phyloP scores from a whole-genome alignment of 257 asterid species.

The Solanum clarkiae region DNA sequence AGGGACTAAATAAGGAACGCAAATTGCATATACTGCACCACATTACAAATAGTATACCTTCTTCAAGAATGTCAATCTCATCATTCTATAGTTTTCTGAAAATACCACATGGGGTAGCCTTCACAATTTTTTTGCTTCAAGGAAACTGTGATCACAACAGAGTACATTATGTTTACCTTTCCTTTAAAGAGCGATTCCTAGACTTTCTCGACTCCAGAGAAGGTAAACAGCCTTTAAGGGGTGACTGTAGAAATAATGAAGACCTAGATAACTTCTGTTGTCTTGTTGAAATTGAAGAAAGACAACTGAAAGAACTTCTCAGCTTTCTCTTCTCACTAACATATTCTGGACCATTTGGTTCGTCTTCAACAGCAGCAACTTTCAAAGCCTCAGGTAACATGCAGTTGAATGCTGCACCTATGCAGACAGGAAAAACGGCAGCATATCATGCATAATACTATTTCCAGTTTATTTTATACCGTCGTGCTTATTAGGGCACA shows the following conservation, averaged over 20 bases:
- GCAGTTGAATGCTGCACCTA: conserved; percentile 73
- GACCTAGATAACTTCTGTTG: conserved; percentile 69
- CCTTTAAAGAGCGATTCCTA: conserved; percentile 41
- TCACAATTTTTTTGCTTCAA: not conserved
- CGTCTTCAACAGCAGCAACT: conserved; percentile 56
- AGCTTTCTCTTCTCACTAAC: conserved; percentile 59
- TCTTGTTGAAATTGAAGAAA: conserved; percentile 76
- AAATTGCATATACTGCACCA: not conserved
- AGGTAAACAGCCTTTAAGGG: conserved; percentile 63
- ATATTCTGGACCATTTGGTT: conserved; percentile 29
- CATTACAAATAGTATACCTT: not conserved
- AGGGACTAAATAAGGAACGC: not conserved
- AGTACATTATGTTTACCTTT: conserved; percentile 12
- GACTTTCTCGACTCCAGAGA: conserved; percentile 58
- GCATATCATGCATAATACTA: not conserved
- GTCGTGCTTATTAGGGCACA: not conserved
- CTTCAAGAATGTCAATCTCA: conserved; percentile 6
- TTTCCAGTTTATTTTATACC: not conserved
- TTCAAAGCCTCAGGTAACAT: conserved; percentile 72
- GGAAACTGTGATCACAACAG: not conserved
- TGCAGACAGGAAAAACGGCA: not conserved
- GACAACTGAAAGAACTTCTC: conserved; percentile 55
- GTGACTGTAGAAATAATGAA: conserved; percentile 61
- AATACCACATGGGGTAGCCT: not conserved
- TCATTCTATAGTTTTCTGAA: not conserved